These are phyloP conservation scores for Catunica adiposa DNA, from an alignment of 2,329 filamentous ascomycete species.

Conservation along the genomic window DNA sequence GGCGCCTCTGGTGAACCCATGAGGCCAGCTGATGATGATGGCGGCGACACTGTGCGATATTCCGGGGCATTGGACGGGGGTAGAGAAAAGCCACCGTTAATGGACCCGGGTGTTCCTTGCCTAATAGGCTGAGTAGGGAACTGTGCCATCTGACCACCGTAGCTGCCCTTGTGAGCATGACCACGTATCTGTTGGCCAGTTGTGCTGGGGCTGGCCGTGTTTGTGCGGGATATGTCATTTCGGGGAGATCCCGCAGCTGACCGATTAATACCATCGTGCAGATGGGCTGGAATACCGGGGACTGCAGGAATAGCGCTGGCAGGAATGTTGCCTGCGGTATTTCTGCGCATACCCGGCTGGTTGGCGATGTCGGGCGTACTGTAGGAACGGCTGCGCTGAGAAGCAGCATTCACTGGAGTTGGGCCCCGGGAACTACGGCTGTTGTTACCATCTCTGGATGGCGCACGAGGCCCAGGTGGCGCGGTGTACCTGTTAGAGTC, in stretches of 20 bases:
- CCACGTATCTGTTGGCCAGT: constrained; percentile 40
- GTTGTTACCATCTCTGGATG: constrained; percentile 52
- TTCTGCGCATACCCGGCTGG: constrained; percentile 42
- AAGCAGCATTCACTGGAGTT: constrained; percentile 53
- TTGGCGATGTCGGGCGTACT: constrained; percentile 84
- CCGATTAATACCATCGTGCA: constrained; percentile 52
- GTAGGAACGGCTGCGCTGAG: constrained; percentile 70
- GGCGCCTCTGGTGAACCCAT: constrained; percentile 33
- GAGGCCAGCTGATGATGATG: constrained; percentile 18
- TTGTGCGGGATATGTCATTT: constrained; percentile 48
- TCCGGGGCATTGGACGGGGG: constrained; percentile 25
- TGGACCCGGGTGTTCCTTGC: constrained; percentile 27
- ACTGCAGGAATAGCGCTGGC: constrained; percentile 48
- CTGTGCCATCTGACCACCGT: constrained; percentile 36
- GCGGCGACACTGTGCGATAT: constrained; percentile 31
- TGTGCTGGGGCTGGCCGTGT: constrained; percentile 53
- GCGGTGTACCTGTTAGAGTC: constrained; percentile 74
- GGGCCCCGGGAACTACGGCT: constrained; percentile 39
- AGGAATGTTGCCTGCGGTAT: constrained; percentile 30
- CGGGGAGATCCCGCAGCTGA: constrained; percentile 71
- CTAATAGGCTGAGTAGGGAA: constrained; percentile 40
- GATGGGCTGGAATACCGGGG: constrained; percentile 58
- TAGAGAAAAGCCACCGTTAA: constrained; percentile 18
- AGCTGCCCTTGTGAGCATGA: constrained; percentile 31
- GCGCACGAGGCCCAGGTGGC: constrained; percentile 64